Percentiles rank a stretch among this genome's conserved stretches.
Evolutionary conservation across 352 stramenopile genomes (phyloP).

Genomic region (Blastocystis sp.): DNA sequence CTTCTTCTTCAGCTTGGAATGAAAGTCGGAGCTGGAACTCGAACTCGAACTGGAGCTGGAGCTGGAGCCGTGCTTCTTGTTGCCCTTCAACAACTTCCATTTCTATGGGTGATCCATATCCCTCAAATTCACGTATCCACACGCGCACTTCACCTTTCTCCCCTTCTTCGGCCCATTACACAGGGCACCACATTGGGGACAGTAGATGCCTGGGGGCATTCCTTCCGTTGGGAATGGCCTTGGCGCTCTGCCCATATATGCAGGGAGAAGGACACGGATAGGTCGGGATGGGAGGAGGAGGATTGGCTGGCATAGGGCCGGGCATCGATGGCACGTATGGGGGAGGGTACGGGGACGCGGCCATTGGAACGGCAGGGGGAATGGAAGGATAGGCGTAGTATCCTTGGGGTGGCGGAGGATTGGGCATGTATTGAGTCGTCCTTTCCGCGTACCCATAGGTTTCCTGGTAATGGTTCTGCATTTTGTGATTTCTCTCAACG

Average conservation of each 20-base stretch:
- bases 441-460: too few species aligned
- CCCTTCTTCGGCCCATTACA: background rate
- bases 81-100: constrained; percentile 20
- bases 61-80: constrained; percentile 22
- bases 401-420: background rate
- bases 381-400: constrained; percentile 1
- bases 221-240: background rate
- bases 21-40: background rate
- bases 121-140: constrained; percentile 14
- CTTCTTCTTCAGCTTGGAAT: constrained; percentile 34
- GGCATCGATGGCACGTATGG: too few species aligned
- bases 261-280: background rate
- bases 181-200: background rate
- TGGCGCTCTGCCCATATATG: background rate
- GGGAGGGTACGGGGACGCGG: background rate
- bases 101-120: background rate
- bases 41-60: constrained; percentile 65
- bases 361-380: too few species aligned
- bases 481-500: too few species aligned
- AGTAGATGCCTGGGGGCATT: background rate
- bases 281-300: background rate
- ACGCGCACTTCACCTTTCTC: constrained; percentile 27
- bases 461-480: too few species aligned
- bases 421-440: too few species aligned
- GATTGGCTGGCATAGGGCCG: background rate